Evolutionary conservation across 352 stramenopile genomes (phyloP).

Genomic region (Aphanomyces astaci): DNA sequence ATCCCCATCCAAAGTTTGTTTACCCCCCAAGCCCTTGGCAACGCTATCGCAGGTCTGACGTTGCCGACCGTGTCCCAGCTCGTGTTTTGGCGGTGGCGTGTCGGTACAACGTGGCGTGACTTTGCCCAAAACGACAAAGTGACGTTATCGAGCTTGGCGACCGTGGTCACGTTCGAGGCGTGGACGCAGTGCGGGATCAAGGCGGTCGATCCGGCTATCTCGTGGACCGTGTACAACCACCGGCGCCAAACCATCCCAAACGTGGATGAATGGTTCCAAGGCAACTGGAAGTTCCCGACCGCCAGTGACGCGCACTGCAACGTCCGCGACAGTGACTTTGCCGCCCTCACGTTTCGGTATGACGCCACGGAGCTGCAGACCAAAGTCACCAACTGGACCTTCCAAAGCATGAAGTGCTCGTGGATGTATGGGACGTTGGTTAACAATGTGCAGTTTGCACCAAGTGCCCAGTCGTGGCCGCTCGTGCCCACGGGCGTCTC

Average conservation of each 20-base stretch:
- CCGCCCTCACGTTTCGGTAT: neutral
- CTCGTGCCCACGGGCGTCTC: neutral
- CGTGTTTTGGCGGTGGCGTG: neutral
- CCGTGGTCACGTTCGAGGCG: neutral
- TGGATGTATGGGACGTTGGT: neutral
- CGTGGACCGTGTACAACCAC: neutral
- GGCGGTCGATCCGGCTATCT: neutral
- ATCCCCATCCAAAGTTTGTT: neutral
- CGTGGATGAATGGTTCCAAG: neutral
- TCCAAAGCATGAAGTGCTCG: neutral
- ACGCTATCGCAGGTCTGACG: neutral
- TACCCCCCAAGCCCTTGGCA: neutral
- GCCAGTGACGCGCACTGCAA: neutral
- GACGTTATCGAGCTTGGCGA: neutral
- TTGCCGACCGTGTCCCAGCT: too few relatives aligned
- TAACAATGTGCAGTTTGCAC: neutral
- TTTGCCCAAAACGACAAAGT: neutral
- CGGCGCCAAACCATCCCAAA: neutral
- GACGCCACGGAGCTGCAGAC: neutral
- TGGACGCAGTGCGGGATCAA: neutral
- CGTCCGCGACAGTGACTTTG: neutral
- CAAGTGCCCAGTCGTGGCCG: neutral
- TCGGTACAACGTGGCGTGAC: neutral
- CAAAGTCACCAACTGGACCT: neutral
- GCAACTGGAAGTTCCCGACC: neutral